phyloP scores from a whole-genome alignment of 306 rosid species.

The Lathyrus oleraceus region DNA sequence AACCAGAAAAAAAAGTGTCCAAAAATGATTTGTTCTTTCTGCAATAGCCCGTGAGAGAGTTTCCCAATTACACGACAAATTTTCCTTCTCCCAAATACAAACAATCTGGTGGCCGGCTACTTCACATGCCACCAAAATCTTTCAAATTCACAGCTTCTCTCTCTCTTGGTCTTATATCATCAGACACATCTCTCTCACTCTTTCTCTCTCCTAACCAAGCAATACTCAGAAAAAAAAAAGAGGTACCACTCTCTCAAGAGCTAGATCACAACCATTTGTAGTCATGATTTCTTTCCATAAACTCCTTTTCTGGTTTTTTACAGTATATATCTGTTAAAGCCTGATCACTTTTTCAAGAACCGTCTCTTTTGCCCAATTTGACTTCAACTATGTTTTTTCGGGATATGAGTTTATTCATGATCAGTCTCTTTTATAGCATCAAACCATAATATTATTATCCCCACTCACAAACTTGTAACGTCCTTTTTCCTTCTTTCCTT shows the following conservation, averaged over 20 bases:
- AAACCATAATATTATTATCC: constrained; percentile 26
- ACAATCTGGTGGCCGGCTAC: constrained; percentile 53
- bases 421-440: constrained; percentile 38
- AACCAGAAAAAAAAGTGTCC: not conserved
- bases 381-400: constrained; percentile 44
- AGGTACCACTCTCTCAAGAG: not conserved
- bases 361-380: constrained; percentile 50
- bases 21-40: constrained; percentile 38
- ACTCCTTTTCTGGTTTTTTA: constrained; percentile 9
- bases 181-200: constrained; percentile 18
- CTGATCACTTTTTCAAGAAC: constrained; percentile 37
- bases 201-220: constrained; percentile 15
- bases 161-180: not conserved
- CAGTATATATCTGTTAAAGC: constrained; percentile 38
- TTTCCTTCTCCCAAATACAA: constrained; percentile 41
- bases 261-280: constrained; percentile 41
- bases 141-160: constrained; percentile 4
- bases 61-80: constrained; percentile 40
- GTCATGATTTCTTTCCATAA: constrained; percentile 24
- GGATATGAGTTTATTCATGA: constrained; percentile 38
- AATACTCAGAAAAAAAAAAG: constrained; percentile 22
- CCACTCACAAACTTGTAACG: constrained; percentile 35
- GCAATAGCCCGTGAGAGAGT: constrained; percentile 44
- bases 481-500: constrained; percentile 29
- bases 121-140: constrained; percentile 54